A percentile compares a stretch with the other conserved stretches of the same genome.
phyloP scores from a whole-genome alignment of 495 filamentous ascomycete genomes.

The Amorphotheca resinae region DNA sequence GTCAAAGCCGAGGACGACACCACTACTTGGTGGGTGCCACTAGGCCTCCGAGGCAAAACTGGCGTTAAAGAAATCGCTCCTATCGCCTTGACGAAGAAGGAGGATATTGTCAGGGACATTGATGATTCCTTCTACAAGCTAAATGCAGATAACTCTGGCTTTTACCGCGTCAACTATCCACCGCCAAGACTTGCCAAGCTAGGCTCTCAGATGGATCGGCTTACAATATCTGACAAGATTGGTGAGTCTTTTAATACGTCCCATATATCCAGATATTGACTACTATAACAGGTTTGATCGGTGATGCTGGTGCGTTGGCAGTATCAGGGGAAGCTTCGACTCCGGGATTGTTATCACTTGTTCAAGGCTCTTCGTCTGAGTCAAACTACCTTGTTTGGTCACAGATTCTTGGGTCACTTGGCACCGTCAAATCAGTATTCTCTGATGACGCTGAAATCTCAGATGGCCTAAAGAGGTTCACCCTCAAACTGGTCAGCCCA shows the following conservation, averaged over 20 bases:
- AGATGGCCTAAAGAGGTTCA: conserved; percentile 58
- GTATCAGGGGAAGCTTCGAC: conserved; percentile 75
- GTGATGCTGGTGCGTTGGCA: conserved; percentile 84
- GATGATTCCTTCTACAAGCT: conserved; percentile 83
- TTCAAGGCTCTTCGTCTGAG: conserved; percentile 74
- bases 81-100: conserved; percentile 60
- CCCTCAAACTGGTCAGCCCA: conserved; percentile 52
- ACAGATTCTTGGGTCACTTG: conserved; percentile 61
- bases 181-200: conserved; percentile 65
- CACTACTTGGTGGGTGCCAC: conserved; percentile 92
- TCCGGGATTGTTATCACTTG: conserved; percentile 61
- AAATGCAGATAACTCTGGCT: conserved; percentile 76
- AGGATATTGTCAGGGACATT: conserved; percentile 58
- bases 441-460: conserved; percentile 41
- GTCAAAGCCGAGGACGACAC: conserved; percentile 71
- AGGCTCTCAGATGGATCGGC: conserved; percentile 53
- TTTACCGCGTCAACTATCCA: conserved; percentile 89
- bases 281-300: conserved; percentile 34
- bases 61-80: conserved; percentile 34
- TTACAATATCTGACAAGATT: conserved; percentile 82
- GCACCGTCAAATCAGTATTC: conserved; percentile 33
- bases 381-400: conserved; percentile 79
- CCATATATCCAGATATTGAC: neutral
- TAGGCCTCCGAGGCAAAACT: conserved; percentile 56
- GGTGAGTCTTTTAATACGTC: conserved; percentile 28